Evolutionary conservation across 2,329 filamentous ascomycete species (phyloP).

Genomic region (Colletotrichum aenigma): DNA sequence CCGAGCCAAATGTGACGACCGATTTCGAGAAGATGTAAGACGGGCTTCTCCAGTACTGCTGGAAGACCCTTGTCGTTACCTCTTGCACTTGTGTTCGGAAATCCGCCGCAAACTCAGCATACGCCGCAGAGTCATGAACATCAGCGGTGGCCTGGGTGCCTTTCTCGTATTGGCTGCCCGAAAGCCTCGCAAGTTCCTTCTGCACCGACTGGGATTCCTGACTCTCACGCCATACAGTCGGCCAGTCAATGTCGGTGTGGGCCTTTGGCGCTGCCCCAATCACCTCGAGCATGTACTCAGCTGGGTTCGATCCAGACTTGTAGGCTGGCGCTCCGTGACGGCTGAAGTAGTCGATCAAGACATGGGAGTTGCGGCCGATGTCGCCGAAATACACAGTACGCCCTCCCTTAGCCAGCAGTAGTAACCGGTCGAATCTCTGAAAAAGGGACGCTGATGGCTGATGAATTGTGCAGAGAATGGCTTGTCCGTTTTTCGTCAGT

Average conservation of each 20-base stretch:
- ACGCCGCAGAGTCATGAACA: neutral
- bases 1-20: slow-evolving; percentile 54
- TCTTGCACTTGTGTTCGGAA: slow-evolving; percentile 64
- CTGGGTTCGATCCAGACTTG: slow-evolving; percentile 52
- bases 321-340: slow-evolving; percentile 51
- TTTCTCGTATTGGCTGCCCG: slow-evolving; percentile 2
- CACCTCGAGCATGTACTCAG: slow-evolving; percentile 49
- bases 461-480: slow-evolving; percentile 35
- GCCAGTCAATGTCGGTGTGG: slow-evolving; percentile 52
- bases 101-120: slow-evolving; percentile 64
- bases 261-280: slow-evolving; percentile 43
- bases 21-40: slow-evolving; percentile 77
- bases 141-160: neutral
- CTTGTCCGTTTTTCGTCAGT: slow-evolving; percentile 53
- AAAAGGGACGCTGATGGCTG: slow-evolving; percentile 21
- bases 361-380: slow-evolving; percentile 51
- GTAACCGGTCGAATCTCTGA: slow-evolving; percentile 18
- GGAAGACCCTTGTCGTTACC: slow-evolving; percentile 69
- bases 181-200: neutral
- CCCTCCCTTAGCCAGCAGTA: slow-evolving; percentile 10
- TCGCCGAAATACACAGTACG: slow-evolving; percentile 59
- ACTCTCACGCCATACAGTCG: slow-evolving; percentile 45
- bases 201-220: slow-evolving; percentile 36
- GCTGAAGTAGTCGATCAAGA: slow-evolving; percentile 56
- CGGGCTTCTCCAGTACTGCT: slow-evolving; percentile 80